phyloP scores from a whole-genome alignment of 2,329 filamentous ascomycete genomes.

The Rachicladosporium sp. region DNA sequence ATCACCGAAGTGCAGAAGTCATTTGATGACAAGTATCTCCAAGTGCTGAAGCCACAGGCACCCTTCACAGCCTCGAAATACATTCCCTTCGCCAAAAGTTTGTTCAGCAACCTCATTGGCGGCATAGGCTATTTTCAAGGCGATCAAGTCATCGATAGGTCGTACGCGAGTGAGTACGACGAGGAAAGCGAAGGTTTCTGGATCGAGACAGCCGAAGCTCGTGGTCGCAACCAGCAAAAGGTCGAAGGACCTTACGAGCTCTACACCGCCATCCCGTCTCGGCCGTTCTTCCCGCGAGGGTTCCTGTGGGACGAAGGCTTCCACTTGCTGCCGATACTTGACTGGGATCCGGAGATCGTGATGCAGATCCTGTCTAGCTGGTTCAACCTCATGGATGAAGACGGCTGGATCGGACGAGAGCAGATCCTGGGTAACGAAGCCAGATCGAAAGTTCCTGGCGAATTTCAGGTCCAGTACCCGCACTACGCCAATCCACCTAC shows the following conservation, averaged over 20 bases:
- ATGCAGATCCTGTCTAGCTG: slow-evolving; percentile 84
- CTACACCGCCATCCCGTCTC: slow-evolving; percentile 81
- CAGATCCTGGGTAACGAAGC: slow-evolving; percentile 89
- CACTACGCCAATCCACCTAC: slow-evolving; percentile 97
- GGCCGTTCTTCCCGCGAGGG: slow-evolving; percentile 90
- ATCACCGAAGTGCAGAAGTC: slow-evolving; percentile 54
- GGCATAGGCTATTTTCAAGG: slow-evolving; percentile 95
- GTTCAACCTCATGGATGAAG: slow-evolving; percentile 91
- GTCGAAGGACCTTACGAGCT: slow-evolving; percentile 76
- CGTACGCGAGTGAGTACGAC: slow-evolving; percentile 83
- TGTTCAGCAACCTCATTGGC: slow-evolving; percentile 89
- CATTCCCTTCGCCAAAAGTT: slow-evolving; percentile 66
- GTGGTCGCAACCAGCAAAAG: slow-evolving; percentile 53
- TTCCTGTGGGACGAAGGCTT: slow-evolving; percentile 99
- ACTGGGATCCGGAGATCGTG: slow-evolving; percentile 86
- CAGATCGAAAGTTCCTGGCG: slow-evolving; percentile 80
- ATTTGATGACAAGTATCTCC: slow-evolving; percentile 64
- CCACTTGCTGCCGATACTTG: slow-evolving; percentile 77
- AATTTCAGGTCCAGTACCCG: slow-evolving; percentile 92
- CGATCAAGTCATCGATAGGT: slow-evolving; percentile 76
- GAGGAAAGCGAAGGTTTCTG: slow-evolving; percentile 94
- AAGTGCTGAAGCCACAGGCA: slow-evolving; percentile 58
- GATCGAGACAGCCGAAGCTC: slow-evolving; percentile 79
- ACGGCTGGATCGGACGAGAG: slow-evolving; percentile 94
- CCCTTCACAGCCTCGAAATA: slow-evolving; percentile 65